Evolutionary conservation across 108 stramenopile species (phyloP).

Genomic region (Cyclotella atomus): DNA sequence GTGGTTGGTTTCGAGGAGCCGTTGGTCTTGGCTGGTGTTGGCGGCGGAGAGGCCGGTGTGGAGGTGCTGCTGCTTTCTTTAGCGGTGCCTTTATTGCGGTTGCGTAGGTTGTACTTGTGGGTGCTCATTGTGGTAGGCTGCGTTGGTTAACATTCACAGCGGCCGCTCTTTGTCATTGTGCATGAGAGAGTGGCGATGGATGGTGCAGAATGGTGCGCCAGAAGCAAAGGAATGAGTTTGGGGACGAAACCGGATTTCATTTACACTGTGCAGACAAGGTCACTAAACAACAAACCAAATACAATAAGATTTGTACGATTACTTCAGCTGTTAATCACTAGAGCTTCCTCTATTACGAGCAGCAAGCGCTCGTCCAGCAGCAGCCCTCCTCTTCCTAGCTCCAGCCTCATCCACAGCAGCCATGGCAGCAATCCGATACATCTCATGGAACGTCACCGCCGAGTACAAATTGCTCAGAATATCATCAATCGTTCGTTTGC

Average conservation of each 20-base stretch:
- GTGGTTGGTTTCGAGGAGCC: neutral
- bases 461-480: slow-evolving; percentile 62
- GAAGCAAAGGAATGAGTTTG: no score
- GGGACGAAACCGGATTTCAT: no score
- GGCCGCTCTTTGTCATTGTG: neutral
- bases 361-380: slow-evolving; percentile 73
- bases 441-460: slow-evolving; percentile 87
- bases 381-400: slow-evolving; percentile 59
- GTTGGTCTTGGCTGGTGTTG: neutral
- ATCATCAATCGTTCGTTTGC: slow-evolving; percentile 65
- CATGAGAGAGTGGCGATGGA: no score
- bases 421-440: slow-evolving; percentile 79
- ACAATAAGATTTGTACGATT: no score
- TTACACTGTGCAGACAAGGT: no score
- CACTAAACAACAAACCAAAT: no score
- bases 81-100: slow-evolving; percentile 16
- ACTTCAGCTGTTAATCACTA: neutral
- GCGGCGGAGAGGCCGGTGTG: neutral
- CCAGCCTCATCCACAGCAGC: slow-evolving; percentile 49
- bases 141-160: neutral
- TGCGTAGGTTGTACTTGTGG: slow-evolving; percentile 38
- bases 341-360: slow-evolving; percentile 45
- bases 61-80: neutral
- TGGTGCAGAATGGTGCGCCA: no score
- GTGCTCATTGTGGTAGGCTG: slow-evolving; percentile 15